Evolutionary conservation across 2,329 filamentous ascomycete species (phyloP).

Genomic region (Venturia effusa): DNA sequence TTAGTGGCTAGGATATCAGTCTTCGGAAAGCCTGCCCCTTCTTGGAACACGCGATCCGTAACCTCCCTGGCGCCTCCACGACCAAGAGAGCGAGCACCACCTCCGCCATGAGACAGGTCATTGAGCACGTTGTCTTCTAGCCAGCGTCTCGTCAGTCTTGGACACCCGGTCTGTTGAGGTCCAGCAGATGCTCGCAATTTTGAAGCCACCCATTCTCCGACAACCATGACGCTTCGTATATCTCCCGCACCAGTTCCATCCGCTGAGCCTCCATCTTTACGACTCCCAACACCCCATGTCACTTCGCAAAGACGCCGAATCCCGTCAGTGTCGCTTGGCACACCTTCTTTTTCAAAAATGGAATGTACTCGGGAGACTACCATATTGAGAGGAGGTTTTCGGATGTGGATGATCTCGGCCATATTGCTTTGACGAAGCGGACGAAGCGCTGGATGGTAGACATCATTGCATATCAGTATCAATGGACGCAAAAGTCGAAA

Average conservation of each 20-base stretch:
- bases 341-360: constrained; percentile 82
- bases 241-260: constrained; percentile 60
- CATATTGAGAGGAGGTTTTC: constrained; percentile 77
- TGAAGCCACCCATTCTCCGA: constrained; percentile 75
- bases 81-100: constrained; percentile 59
- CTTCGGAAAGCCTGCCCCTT: constrained; percentile 57
- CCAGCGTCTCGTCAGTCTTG: constrained; percentile 59
- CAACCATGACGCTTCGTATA: constrained; percentile 73
- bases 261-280: constrained; percentile 46
- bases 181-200: constrained; percentile 44
- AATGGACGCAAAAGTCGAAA: constrained; percentile 81
- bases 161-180: constrained; percentile 27
- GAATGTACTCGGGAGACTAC: constrained; percentile 70
- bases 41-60: constrained; percentile 65
- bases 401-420: constrained; percentile 85
- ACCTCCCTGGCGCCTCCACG: constrained; percentile 65
- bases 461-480: constrained; percentile 93
- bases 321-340: constrained; percentile 79
- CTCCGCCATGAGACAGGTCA: constrained; percentile 59
- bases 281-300: constrained; percentile 66
- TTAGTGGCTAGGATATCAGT: constrained; percentile 22
- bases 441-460: constrained; percentile 82
- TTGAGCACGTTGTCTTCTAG: constrained; percentile 60
- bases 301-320: constrained; percentile 75
- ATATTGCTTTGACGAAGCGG: constrained; percentile 74